A percentile compares a stretch with the other conserved stretches of the same genome.
phyloP scores from a whole-genome alignment of 805 yeast species.

The Yamadazyma phyllophila region DNA sequence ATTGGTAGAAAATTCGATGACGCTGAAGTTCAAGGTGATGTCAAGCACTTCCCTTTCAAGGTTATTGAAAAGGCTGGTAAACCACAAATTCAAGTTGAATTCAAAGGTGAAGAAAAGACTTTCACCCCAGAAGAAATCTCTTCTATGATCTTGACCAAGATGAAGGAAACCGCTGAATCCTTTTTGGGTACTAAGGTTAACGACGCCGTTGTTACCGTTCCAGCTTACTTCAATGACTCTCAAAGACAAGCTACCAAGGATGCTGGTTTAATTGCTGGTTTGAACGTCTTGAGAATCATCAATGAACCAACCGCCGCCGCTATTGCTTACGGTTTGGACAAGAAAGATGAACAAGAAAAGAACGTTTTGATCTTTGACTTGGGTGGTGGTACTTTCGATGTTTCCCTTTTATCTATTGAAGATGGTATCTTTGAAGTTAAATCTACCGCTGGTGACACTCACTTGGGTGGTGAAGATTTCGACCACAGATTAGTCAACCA shows the following conservation, averaged over 20 bases:
- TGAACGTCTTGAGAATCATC: constrained; percentile 90
- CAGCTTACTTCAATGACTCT: constrained; percentile 96
- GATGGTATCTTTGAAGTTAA: constrained; percentile 50
- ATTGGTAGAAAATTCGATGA: constrained; percentile 89
- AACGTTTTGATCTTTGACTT: constrained; percentile 47
- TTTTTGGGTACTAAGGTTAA: constrained; percentile 54
- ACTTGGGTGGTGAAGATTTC: constrained; percentile 94
- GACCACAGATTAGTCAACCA: constrained; percentile 94
- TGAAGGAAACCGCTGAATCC: constrained; percentile 92
- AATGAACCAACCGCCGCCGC: constrained; percentile 92
- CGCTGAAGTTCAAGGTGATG: constrained; percentile 65
- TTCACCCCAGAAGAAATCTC: constrained; percentile 96
- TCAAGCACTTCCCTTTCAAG: constrained; percentile 77
- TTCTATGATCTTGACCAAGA: constrained; percentile 86
- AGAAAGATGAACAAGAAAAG: constrained; percentile 66
- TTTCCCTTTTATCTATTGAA: constrained; percentile 45
- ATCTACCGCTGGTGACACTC: constrained; percentile 50
- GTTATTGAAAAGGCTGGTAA: constrained; percentile 73
- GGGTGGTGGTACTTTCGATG: constrained; percentile 52
- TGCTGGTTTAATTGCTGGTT: constrained; percentile 95
- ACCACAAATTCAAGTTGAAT: constrained; percentile 81
- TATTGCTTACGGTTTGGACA: constrained; percentile 58
- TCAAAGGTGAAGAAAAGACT: constrained; percentile 81
- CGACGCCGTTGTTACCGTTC: constrained; percentile 94
- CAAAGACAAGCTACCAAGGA: constrained; percentile 99